Evolutionary conservation across 2,329 filamentous ascomycete genomes (phyloP).

Genomic region (Apiospora marii): DNA sequence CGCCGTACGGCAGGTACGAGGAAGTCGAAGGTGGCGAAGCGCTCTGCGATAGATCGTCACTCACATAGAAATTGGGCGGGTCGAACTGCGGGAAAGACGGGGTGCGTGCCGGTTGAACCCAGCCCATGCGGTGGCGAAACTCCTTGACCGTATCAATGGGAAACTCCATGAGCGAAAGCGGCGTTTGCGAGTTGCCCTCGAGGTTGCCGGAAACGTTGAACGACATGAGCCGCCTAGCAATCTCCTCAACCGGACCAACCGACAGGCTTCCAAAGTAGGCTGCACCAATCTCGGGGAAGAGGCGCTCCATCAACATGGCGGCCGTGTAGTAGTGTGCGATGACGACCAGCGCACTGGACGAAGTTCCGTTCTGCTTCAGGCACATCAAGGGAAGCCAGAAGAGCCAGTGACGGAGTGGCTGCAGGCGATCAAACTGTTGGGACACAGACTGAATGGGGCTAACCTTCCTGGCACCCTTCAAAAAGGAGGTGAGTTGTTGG

Average conservation of each 20-base stretch:
- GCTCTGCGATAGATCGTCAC: conserved; percentile 48
- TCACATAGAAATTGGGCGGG: conserved; percentile 61
- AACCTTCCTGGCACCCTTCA: conserved; percentile 76
- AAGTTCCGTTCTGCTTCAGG: conserved; percentile 77
- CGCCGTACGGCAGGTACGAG: conserved; percentile 60
- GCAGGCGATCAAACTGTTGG: conserved; percentile 89
- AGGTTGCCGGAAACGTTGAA: conserved; percentile 68
- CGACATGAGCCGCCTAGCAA: conserved; percentile 76
- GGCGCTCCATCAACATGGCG: conserved; percentile 84
- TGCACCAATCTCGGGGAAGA: conserved; percentile 90
- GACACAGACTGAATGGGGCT: conserved; percentile 75
- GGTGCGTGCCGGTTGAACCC: conserved; percentile 66
- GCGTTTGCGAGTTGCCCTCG: conserved; percentile 66
- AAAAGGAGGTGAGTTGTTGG: conserved; percentile 74
- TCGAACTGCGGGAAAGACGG: conserved; percentile 68
- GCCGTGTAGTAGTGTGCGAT: conserved; percentile 93
- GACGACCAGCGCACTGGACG: conserved; percentile 80
- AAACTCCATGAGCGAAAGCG: conserved; percentile 74
- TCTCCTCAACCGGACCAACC: conserved; percentile 84
- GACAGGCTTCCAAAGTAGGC: conserved; percentile 87
- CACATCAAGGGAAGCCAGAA: conserved; percentile 94
- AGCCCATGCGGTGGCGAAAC: conserved; percentile 75
- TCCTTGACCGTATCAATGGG: conserved; percentile 73
- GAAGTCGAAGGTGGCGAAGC: conserved; percentile 50
- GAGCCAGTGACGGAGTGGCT: conserved; percentile 88